Evolutionary conservation across 1,284 basidiomycete species (phyloP).

Genomic region (Apiotrichum mycotoxinovorans): DNA sequence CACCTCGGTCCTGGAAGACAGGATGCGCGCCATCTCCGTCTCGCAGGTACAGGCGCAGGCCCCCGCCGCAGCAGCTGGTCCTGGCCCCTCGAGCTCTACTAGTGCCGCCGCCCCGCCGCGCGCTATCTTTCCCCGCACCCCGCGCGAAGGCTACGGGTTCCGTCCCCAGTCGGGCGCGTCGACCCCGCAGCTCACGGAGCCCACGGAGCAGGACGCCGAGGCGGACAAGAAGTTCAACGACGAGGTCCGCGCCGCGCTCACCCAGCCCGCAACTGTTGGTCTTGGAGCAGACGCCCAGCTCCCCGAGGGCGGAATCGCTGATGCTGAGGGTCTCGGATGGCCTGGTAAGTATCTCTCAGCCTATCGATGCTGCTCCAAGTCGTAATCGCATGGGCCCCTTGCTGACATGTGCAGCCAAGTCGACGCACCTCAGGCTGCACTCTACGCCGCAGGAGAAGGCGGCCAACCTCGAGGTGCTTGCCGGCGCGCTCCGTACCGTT

Average conservation of each 20-base stretch:
- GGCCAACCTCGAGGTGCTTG: slow-evolving; percentile 71
- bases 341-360: slow-evolving; percentile 62
- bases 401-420: slow-evolving; percentile 64
- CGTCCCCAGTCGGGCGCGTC: slow-evolving; percentile 63
- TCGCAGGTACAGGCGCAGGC: no score
- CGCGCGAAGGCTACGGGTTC: slow-evolving; percentile 75
- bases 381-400: neutral
- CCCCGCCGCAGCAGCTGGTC: neutral
- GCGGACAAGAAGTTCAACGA: slow-evolving; percentile 17
- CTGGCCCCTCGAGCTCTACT: slow-evolving; percentile 1
- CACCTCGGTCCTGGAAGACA: slow-evolving; percentile 22
- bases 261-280: neutral
- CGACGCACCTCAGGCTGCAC: slow-evolving; percentile 76
- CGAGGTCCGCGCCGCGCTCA: slow-evolving; percentile 17
- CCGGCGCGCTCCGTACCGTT: slow-evolving; percentile 81
- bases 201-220: slow-evolving; percentile 6
- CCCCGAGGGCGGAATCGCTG: slow-evolving; percentile 59
- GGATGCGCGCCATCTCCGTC: slow-evolving; percentile 9
- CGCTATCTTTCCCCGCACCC: slow-evolving; percentile 22
- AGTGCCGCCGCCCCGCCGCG: neutral
- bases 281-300: neutral
- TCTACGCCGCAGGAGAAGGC: slow-evolving; percentile 69
- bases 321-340: slow-evolving; percentile 87
- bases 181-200: slow-evolving; percentile 51
- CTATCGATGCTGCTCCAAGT: neutral